Percentiles rank a stretch among this genome's conserved stretches.
Evolutionary conservation across 352 stramenopile genomes (phyloP).

Genomic region (Peronospora farinosa): DNA sequence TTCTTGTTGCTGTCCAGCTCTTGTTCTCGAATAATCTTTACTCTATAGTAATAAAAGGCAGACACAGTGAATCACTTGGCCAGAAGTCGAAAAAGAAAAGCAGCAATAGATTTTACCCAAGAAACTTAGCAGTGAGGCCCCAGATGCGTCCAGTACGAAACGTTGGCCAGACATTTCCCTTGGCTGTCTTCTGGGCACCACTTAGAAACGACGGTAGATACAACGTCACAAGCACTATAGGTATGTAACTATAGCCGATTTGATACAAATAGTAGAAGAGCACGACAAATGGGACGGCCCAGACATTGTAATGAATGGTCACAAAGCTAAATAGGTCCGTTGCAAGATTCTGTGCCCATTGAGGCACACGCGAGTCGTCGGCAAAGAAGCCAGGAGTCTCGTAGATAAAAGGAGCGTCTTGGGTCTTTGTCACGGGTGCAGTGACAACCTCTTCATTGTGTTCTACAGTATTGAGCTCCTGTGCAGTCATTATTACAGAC

Average conservation of each 20-base stretch:
- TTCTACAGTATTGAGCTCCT: slow-evolving; percentile 2
- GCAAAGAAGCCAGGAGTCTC: slow-evolving; percentile 42
- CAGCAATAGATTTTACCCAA: slow-evolving; percentile 25
- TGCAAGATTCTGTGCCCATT: slow-evolving; percentile 37
- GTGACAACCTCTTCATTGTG: slow-evolving; percentile 1
- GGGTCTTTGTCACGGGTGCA: slow-evolving; percentile 1
- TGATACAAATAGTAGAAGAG: slow-evolving; percentile 63
- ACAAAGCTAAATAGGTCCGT: slow-evolving; percentile 52
- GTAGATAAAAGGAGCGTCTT: slow-evolving; percentile 35
- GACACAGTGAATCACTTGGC: background rate
- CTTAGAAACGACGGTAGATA: slow-evolving; percentile 66
- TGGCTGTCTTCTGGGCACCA: slow-evolving; percentile 45
- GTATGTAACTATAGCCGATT: slow-evolving; percentile 46
- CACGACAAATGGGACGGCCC: slow-evolving; percentile 37
- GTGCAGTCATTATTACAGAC: too few relatives aligned
- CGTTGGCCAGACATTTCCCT: slow-evolving; percentile 43
- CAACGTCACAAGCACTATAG: slow-evolving; percentile 44
- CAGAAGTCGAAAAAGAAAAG: background rate
- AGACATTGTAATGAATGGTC: slow-evolving; percentile 75
- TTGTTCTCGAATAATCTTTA: slow-evolving; percentile 63
- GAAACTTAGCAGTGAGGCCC: slow-evolving; percentile 44
- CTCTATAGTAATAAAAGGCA: slow-evolving; percentile 5
- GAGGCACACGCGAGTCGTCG: slow-evolving; percentile 31
- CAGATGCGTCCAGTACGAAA: slow-evolving; percentile 46
- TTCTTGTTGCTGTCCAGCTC: slow-evolving; percentile 56